Base-by-base conservation (phyloP, 495 filamentous ascomycete species). In the Xylaria palmicola region DNA sequence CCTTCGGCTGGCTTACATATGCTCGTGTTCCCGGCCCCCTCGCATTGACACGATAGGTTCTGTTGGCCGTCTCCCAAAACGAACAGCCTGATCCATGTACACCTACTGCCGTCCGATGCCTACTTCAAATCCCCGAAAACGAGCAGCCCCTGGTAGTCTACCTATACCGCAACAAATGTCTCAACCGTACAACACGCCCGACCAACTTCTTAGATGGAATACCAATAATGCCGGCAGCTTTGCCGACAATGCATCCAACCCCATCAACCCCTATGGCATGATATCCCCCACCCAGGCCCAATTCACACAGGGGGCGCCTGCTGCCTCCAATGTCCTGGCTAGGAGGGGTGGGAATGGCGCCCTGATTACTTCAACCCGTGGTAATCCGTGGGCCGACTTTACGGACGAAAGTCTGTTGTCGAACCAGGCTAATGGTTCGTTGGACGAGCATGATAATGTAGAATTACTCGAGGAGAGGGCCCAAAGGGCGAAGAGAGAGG, bases 401-500 rank as follows among this genome's bases (percentile, higher is more conserved):
- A 61, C 74, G 2, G 80, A 79, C 6, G 68, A 77, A 41, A 56
- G 61, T 12, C 68, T 75, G 43, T 65, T 79, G 15, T 67, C 74
- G 43, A 59, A 56, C 15, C 71, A 73, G 62, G 62, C 65, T 53
- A 77, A 64, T 64, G 73, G 64, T 62, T 70, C 39, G 56, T 74
- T 74, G 67, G 84, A 74, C 72, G 85, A 77, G 74, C 82, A 79
- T 77, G 89, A 93, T 63, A 89, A 85, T 62, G 77, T 92, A 58
- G 90, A 91, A 51, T 80, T 89, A 30, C 81, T 96, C 8, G 90
- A 93, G 68, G 82, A 87, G 69, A 87, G 82, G 69, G 92, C 91
- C 10, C 69, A 84, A 61, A 73, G 83, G 47, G 92, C 92, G 15
- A 95, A 93, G 78, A 83, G 85, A 68, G 92, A 96, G 24, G 87